Evolutionary conservation across 805 yeast genomes (phyloP), one percentile per base, ranked within the genome.

Genomic region (Lipomyces japonicus): DNA sequence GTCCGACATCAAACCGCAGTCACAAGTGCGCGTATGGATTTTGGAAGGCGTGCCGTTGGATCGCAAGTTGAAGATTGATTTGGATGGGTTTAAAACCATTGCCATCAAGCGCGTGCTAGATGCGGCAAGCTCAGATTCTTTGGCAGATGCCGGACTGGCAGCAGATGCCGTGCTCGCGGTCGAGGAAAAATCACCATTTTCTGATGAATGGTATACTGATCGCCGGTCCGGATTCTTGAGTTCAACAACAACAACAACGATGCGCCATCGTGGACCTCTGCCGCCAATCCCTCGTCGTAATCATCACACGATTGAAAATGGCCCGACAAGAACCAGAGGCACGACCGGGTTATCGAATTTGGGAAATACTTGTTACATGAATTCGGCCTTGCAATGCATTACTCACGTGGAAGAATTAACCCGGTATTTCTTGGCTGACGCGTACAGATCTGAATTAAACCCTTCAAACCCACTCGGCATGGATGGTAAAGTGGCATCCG

Each of bases 311-410:
- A 28, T 41, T 12, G n/a, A 14, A 7, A 6, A 6, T 6, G 37
- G 19, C 10, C 14, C 14, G 32, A 10, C 45, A 2, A 47, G 51
- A n/a, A 40, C 51, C 5, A 44, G 40, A 22, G 90, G 96, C 57
- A 63, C 72, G 41, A 66, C 74, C 51, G 83, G 97, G 53, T 58
- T 83, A 62, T 70, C 75, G 45, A 90, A 87, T 63, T 70, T 89
- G 53, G 97, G 97, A 2, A 90, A 90, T 64, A 82, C 95, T 0
- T 90, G 97, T 66, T 90, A 88, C 66, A 89, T 90, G 97, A 89
- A 88, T 66, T 86, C 95, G 7, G 96, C 96, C 0, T 69, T 91
- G 39, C 97, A 93, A 63, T 91, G 97, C 62, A 69, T 91, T 37
- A 76, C 80, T 0, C 97, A 91, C 63, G 75, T 90, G 10, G 95